These are phyloP conservation scores for Elsinoe perseae DNA, from an alignment of 2,329 filamentous ascomycete genomes.

Conservation along the genomic window DNA sequence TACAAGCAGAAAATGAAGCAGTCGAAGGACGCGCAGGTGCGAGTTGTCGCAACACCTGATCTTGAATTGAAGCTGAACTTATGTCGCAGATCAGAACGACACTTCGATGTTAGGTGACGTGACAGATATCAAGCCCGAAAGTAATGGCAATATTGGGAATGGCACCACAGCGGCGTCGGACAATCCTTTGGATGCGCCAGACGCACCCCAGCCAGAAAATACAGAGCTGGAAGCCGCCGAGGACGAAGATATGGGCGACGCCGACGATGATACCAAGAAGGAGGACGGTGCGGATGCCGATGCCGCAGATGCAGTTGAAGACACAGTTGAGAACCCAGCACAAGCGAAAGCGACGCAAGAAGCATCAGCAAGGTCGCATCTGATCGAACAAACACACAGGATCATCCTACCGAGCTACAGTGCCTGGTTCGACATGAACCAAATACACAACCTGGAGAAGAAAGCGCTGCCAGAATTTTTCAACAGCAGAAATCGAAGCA, in stretches of 20 bases:
- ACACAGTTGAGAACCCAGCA: constrained; percentile 38
- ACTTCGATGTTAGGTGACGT: constrained; percentile 30
- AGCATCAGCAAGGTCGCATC: constrained; percentile 79
- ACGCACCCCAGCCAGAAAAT: constrained; percentile 29
- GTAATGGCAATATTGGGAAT: constrained; percentile 12
- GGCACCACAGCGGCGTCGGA: constrained; percentile 25
- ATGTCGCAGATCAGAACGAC: constrained; percentile 22
- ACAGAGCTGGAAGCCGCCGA: constrained; percentile 25
- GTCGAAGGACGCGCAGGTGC: constrained; percentile 23
- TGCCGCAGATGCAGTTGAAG: constrained; percentile 38
- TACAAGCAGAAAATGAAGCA: constrained; percentile 29
- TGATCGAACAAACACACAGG: constrained; percentile 86
- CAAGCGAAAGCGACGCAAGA: constrained; percentile 76
- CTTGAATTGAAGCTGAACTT: not conserved
- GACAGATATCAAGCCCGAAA: constrained; percentile 16
- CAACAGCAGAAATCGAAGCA: constrained; percentile 96
- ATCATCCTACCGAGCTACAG: constrained; percentile 97
- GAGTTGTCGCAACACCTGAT: not conserved
- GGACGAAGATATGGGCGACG: constrained; percentile 54
- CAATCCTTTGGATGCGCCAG: constrained; percentile 33
- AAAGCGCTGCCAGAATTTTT: constrained; percentile 97
- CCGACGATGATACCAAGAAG: constrained; percentile 45
- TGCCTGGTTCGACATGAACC: constrained; percentile 98
- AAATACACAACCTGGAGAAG: constrained; percentile 81
- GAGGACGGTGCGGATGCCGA: constrained; percentile 39